These are phyloP conservation scores for Pestalotiopsis sp. DNA, from an alignment of 2,329 filamentous ascomycete genomes.

Conservation along the genomic window DNA sequence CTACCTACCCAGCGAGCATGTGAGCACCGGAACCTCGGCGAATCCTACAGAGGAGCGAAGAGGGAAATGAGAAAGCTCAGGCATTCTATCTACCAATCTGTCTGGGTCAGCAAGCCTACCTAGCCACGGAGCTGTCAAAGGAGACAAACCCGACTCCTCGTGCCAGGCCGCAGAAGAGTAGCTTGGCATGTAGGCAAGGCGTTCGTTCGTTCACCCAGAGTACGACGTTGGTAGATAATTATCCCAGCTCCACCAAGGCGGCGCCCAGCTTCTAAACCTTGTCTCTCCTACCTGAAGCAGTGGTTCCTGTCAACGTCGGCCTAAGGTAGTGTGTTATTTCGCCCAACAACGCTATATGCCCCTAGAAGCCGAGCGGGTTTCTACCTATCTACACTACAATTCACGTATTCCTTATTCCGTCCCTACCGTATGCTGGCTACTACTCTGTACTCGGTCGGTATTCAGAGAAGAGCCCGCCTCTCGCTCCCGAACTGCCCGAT, in stretches of 20 bases:
- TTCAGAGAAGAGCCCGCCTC: neutral
- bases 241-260: neutral
- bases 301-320: slow-evolving; percentile 2
- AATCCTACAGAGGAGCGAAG: neutral
- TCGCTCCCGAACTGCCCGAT: neutral
- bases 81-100: neutral
- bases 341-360: neutral
- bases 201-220: neutral
- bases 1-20: neutral
- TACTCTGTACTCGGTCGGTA: neutral
- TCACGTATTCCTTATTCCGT: neutral
- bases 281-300: slow-evolving; percentile 9
- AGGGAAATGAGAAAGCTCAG: neutral
- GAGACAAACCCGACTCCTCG: neutral
- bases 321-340: neutral
- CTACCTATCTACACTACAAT: neutral
- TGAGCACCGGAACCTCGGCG: neutral
- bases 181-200: neutral
- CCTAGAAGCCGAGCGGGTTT: neutral
- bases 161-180: neutral
- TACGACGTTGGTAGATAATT: neutral
- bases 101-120: too few relatives aligned
- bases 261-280: neutral
- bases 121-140: neutral
- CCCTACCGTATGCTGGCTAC: neutral